Evolutionary conservation across 2,329 filamentous ascomycete genomes (phyloP).

Genomic region (Xylaria sp.): DNA sequence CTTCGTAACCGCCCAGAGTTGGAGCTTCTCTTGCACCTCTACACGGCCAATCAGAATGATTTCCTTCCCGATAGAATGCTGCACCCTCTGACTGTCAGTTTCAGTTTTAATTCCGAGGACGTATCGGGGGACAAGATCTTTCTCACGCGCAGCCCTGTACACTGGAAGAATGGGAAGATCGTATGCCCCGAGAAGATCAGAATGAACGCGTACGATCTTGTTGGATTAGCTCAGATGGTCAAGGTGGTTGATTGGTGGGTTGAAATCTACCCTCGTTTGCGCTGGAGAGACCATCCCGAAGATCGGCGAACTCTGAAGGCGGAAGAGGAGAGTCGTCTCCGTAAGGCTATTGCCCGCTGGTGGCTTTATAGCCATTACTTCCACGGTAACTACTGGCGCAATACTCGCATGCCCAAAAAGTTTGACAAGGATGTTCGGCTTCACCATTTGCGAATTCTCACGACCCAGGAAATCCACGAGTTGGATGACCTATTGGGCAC

Average conservation of each 20-base stretch:
- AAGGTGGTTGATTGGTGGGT: constrained; percentile 55
- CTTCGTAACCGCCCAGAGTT: constrained; percentile 57
- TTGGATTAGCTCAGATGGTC: constrained; percentile 48
- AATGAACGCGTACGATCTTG: constrained; percentile 45
- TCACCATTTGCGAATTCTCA: constrained; percentile 44
- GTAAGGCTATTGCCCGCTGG: constrained; percentile 64
- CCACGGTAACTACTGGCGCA: constrained; percentile 56
- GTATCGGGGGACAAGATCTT: constrained; percentile 34
- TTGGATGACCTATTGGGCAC: constrained; percentile 43
- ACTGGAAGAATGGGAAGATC: constrained; percentile 39
- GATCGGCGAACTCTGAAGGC: constrained; percentile 57
- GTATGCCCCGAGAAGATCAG: constrained; percentile 42
- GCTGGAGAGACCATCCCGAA: constrained; percentile 60
- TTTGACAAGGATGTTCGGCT: constrained; percentile 46
- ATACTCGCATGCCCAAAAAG: constrained; percentile 35
- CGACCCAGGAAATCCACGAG: constrained; percentile 47
- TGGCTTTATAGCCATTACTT: constrained; percentile 66
- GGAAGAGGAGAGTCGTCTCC: constrained; percentile 59
- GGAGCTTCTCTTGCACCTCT: constrained; percentile 59
- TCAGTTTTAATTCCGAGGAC: constrained; percentile 34
- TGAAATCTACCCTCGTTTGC: constrained; percentile 53
- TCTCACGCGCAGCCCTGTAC: constrained; percentile 37
- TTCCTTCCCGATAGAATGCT: constrained; percentile 43
- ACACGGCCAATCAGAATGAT: constrained; percentile 54
- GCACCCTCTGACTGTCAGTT: constrained; percentile 43